Evolutionary conservation across 1,139 yeast genomes (phyloP), one percentile per base, ranked within the genome.

Genomic region (Geotrichum macrosporum): DNA sequence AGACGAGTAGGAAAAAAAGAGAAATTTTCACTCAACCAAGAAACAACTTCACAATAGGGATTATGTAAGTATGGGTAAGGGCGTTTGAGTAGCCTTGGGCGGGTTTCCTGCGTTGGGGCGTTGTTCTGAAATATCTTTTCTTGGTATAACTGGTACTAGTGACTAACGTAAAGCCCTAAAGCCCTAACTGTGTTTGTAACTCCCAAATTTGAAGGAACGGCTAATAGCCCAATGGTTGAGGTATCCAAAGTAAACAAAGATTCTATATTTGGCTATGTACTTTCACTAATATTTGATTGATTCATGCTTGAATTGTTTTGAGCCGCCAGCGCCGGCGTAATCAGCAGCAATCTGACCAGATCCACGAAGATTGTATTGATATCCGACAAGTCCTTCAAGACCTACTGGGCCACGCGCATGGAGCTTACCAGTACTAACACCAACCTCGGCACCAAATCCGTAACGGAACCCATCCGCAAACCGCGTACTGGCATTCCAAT

Each of bases 331-430:
- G 26, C 97, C 97, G 37, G 81, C 73, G 61, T 92, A 92, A 59
- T 88, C 96, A 39, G 87, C 82, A 2, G 85, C 98, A 47, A 89
- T 73, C 63, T 92, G 97, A 3, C 98, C 98, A 56, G 80, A 72
- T 35, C 98, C 98, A 66, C 84, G 77, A 55, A 92, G 71, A 64
- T 87, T 94, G 64, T 92, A 94, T 67, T 94, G 97, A 65, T 94
- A 94, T 57, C 94, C 85, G 67, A 88, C 94, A 56, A 94, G 74
- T 1, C 99, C 99, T 63, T 94, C 98, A 39, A 94, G 75, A 1
- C 99, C 99, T 31, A 94, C 97, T 10, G 98, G 99, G 1, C 99
- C 99, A 59, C 98, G 77, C 12, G 98, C 96, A 63, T 94, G 98
- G 55, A 94, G 87, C 65, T 92, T 92, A 63, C 89, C 88, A 40